Conservation (phyloP, 1,139 yeast genomes). For the Dujonia santamariae region DNA sequence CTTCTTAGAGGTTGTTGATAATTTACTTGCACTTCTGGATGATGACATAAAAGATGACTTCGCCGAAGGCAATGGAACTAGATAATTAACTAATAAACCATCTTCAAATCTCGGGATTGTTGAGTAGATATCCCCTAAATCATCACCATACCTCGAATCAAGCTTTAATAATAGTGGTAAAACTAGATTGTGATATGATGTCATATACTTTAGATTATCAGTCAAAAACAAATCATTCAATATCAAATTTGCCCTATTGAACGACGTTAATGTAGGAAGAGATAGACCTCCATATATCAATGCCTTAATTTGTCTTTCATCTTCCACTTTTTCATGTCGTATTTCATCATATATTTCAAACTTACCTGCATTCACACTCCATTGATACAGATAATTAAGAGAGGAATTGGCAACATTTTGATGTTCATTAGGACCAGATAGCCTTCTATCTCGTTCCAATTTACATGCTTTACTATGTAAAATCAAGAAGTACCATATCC, state of each 20-base stretch:
- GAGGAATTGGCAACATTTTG: no score
- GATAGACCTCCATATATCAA: conserved; percentile 31
- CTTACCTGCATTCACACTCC: conserved; percentile 38
- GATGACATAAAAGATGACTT: no score
- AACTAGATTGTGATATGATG: conserved; percentile 39
- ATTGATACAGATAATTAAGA: conserved; percentile 26
- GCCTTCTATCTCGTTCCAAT: background rate
- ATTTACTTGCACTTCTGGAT: no score
- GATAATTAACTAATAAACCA: no score
- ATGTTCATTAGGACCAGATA: conserved; percentile 12
- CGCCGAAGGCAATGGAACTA: no score
- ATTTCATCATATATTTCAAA: conserved; percentile 31
- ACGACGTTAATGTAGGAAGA: conserved; percentile 28
- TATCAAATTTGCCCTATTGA: conserved; percentile 34
- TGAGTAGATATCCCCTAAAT: conserved; percentile 27
- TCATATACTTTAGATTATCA: conserved; percentile 34
- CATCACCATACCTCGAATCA: conserved; percentile 30
- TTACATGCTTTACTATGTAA: conserved; percentile 18
- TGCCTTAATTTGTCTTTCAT: conserved; percentile 31
- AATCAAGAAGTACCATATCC: conserved; percentile 35
- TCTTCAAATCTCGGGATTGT: conserved; percentile 35
- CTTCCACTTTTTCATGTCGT: conserved; percentile 24
- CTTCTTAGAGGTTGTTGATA: no score
- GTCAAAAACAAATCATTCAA: conserved; percentile 39
- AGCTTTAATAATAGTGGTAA: conserved; percentile 29